A percentile compares a stretch with the other conserved stretches of the same genome.
These are phyloP conservation scores for Aspergillus uvarum DNA, from an alignment of 2,329 filamentous ascomycete species.

Conservation along the genomic window DNA sequence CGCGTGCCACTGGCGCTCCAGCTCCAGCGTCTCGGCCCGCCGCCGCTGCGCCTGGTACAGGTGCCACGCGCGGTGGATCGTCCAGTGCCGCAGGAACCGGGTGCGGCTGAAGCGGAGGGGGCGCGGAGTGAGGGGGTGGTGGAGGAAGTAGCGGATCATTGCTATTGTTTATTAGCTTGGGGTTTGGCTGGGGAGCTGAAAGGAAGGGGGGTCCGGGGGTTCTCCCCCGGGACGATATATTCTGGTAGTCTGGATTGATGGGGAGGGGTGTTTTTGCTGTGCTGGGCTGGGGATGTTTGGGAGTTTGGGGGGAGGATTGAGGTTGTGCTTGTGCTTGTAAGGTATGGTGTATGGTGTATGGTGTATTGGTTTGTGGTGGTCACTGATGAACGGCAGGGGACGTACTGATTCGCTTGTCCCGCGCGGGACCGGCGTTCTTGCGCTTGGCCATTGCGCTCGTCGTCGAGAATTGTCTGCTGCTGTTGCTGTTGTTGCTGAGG, in stretches of 20 bases:
- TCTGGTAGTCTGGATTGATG: too few species aligned
- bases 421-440: constrained; percentile 28
- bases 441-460: constrained; percentile 33
- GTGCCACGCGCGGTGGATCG: constrained; percentile 94
- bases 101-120: constrained; percentile 87
- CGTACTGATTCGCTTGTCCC: constrained; percentile 49
- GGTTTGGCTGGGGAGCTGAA: too few species aligned
- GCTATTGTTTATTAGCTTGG: too few species aligned
- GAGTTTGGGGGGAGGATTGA: neutral
- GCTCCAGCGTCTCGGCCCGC: constrained; percentile 63
- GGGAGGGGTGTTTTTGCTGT: too few species aligned
- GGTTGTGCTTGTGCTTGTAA: too few species aligned
- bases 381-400: neutral
- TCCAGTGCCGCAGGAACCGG: constrained; percentile 92
- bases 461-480: constrained; percentile 20
- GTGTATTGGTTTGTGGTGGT: neutral
- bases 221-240: too few species aligned
- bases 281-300: too few species aligned
- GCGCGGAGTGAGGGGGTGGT: constrained; percentile 66
- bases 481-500: neutral
- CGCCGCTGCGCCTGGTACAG: constrained; percentile 72
- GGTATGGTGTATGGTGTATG: too few species aligned
- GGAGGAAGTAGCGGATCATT: constrained; percentile 68
- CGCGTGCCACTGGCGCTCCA: constrained; percentile 75
- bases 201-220: too few species aligned